Percentiles rank a stretch among this genome's conserved stretches.
These are phyloP conservation scores for Cutaneotrichosporon daszewskae DNA, from an alignment of 1,284 basidiomycete genomes.

Conservation along the genomic window DNA sequence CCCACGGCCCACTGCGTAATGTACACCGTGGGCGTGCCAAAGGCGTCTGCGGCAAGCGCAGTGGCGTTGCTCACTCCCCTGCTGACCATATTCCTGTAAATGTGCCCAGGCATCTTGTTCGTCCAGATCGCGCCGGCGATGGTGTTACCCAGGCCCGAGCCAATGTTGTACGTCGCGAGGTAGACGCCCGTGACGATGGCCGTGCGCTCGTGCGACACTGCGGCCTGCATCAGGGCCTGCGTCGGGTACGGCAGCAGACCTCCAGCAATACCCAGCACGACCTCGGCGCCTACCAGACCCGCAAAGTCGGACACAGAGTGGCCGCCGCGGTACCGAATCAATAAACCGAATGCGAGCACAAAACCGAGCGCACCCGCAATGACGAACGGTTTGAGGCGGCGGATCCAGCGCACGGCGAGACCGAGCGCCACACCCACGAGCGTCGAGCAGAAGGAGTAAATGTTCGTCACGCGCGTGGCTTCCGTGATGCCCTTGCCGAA, in stretches of 20 bases:
- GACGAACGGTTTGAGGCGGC: conserved; percentile 47
- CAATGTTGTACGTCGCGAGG: conserved; percentile 46
- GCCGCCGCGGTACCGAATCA: conserved; percentile 48
- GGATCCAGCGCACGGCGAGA: conserved; percentile 40
- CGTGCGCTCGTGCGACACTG: conserved; percentile 45
- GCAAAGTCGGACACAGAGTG: conserved; percentile 23
- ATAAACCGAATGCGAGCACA: conserved; percentile 44
- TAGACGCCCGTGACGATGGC: conserved; percentile 47
- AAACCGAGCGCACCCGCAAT: conserved; percentile 34
- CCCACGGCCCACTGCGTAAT: conserved; percentile 34
- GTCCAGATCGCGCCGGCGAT: conserved; percentile 49
- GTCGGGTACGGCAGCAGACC: conserved; percentile 48
- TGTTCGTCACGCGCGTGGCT: conserved; percentile 44
- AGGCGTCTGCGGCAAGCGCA: conserved; percentile 30
- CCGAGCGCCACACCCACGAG: conserved; percentile 43
- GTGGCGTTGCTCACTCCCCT: conserved; percentile 33
- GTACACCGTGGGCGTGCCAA: conserved; percentile 36
- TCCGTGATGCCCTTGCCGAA: conserved; percentile 42
- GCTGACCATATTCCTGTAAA: conserved; percentile 9
- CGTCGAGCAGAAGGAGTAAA: conserved; percentile 48
- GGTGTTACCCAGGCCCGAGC: conserved; percentile 45
- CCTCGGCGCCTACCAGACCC: conserved; percentile 46
- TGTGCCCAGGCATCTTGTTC: conserved; percentile 20
- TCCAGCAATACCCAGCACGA: conserved; percentile 47
- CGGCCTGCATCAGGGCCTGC: conserved; percentile 46